These are phyloP conservation scores for Clitopilus passeckerianus DNA, from an alignment of 768 basidiomycete species.

Conservation along the genomic window DNA sequence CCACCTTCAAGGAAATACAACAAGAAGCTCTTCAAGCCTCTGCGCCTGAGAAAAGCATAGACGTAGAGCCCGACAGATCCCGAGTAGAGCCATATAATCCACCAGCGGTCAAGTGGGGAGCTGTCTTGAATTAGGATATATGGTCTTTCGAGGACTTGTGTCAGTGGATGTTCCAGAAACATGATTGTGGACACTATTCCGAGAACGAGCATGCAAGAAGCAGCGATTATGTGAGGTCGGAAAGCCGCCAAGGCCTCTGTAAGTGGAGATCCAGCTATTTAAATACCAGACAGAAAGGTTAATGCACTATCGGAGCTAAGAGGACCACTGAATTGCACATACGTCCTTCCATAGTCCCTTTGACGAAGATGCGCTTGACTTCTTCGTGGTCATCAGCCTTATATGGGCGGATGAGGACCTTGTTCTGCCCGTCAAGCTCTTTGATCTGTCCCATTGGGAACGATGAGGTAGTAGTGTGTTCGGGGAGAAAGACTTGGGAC, in stretches of 20 bases:
- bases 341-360: not conserved
- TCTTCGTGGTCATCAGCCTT: not conserved
- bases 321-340: not conserved
- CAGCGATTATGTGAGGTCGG: not conserved
- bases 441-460: not conserved
- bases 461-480: not conserved
- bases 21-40: not conserved
- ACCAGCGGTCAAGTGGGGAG: not conserved
- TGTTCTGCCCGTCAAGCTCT: not conserved
- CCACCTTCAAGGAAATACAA: not conserved
- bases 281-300: not conserved
- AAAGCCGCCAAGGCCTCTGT: not conserved
- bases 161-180: not conserved
- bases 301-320: not conserved
- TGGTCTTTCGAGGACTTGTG: not conserved
- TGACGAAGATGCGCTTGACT: not conserved
- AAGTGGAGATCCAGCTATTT: not conserved
- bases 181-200: not conserved
- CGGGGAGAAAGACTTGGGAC: not conserved
- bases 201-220: not conserved
- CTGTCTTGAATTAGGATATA: not conserved
- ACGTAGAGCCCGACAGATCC: not conserved
- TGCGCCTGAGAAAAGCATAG: not conserved
- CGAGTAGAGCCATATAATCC: not conserved
- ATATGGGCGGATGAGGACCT: not conserved